Base-by-base conservation (phyloP, 1,139 yeast genomes). In the Scheffersomyces parashehatae region DNA sequence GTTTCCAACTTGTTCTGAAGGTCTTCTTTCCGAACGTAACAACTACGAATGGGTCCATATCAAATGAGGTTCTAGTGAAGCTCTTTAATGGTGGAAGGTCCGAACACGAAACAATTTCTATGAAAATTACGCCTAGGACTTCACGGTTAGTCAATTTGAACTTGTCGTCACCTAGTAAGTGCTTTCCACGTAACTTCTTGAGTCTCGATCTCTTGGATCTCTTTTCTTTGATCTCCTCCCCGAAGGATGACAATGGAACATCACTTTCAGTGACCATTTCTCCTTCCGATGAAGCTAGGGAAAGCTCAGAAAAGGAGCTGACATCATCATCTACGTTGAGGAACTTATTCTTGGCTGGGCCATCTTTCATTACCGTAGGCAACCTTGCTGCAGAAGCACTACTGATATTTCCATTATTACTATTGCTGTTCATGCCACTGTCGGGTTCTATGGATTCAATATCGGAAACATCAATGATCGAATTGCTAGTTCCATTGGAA, bases 31-130 rank as follows among this genome's bases (percentile, higher is more conserved):
- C 97, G 62, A 91, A 89, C 0, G 97, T 84, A 0, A 88, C 84
- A 13, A 91, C 93, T 5, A 91, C 95, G 66, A 91, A 93, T 0
- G 99, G 98, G 58, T 93, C 99, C 95, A 93, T 88, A 61, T 90
- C 97, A 57, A 85, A 93, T 0, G 93, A 84, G 15, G 90, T 81
- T 15, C 91, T 73, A 48, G 79, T 75, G 29, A 80, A 68, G 53
- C 79, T 82, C 44, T 69, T 74, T 37, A 81, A 70, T 0, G 89
- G 85, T 2, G 96, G 96, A 35, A 88, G 65, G 43, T 81, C 90
- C 1, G 79, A 70, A 20, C 91, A 89, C 1, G 86, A 79, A 3
- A 82, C 77, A 20, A 91, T 80, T 51, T 91, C 96, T 39, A 91
- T 60, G 54, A 86, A 88, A 6, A 86, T 67, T 10, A 91, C 87